Evolutionary conservation across 2,329 filamentous ascomycete genomes (phyloP), one percentile per base, ranked within the genome.

Genomic region (Purpureocillium takamizusanense): DNA sequence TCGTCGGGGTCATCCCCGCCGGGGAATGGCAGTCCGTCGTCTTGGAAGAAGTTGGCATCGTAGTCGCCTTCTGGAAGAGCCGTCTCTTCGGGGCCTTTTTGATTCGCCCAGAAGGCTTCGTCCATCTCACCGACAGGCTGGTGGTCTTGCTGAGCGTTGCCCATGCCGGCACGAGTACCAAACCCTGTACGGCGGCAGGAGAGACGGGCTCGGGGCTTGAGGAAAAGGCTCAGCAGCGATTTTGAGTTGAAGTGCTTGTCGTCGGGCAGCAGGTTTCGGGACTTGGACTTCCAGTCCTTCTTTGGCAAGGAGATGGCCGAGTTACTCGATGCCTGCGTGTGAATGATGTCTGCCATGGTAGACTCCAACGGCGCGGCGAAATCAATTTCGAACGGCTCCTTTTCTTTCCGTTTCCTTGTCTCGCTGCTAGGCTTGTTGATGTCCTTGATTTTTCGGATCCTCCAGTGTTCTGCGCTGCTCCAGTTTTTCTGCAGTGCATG

Each of bases 221-320:
- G 72, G 72, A 97, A 98, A 2, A 98, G 74, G 36, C 80, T 84
- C 7, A 97, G 70, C 1, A 98, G 70, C 47, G 94, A 86, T 55
- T 84, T 85, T 8, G 90, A 97, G 65, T 89, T 95, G 68, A 98
- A 97, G 58, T 97, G 89, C 62, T 95, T 95, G 64, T 98, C 92
- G 54, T 98, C 92, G 3, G 94, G 90, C 4, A 98, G 77, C 3
- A 98, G 73, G 56, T 98, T 95, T 35, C 87, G 78, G 2, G 84
- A 88, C 61, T 94, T 95, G 30, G 86, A 92, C 59, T 86, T 92
- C 87, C 90, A 94, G 60, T 97, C 88, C 48, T 89, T 86, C 66
- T 94, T 95, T 14, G 90, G 84, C 48, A 98, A 60, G 34, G 80
- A 86, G 49, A 97, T 94, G 30, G 79, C 74, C 4, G 84, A 76